Base-by-base conservation (phyloP, 2,329 filamentous ascomycete genomes). In the Fusarium sp. region DNA sequence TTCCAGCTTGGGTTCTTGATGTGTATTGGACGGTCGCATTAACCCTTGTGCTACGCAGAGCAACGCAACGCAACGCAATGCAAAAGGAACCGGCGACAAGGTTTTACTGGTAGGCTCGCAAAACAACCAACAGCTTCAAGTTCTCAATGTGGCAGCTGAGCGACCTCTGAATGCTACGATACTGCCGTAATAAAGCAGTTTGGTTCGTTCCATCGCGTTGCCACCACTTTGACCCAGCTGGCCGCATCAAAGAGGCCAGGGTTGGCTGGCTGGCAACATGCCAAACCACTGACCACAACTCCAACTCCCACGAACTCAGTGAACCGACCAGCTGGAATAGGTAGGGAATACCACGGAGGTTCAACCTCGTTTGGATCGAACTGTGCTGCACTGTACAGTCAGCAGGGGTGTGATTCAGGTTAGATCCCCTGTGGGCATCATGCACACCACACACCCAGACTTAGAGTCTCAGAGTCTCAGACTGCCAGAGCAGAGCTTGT, bases 281-380 rank as follows among this genome's bases (percentile, higher is more conserved):
- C 36, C 49, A 45, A 26, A 32, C 34, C 42, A 32, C 56, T 51
- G 30, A 19, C 32, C 38, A 56, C 34, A 62, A 34, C 50, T 32
- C 6, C 14, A 32, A 32, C 26, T 34, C 32, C 32, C 11, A 34
- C 32, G 32, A 34, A 34, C 32, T 17, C 9, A 63, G 46, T 56
- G 56, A 65, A 65, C 64, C 64, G 54, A 59, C 43, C 46, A 59
- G 32, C 50, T 67, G 65, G 64, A 67, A 67, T 56, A 63, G 59
- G 34, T 36, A 36, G 65, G 65, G 65, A 67, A 67, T 67, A 68
- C 64, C 60, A 67, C 64, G 65, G 65, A 67, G 59, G 46, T 54
- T 68, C 44, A 51, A 36, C 64, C 55, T 52, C 45, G 64, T 67
- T 57, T 32, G 60, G 60, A 46, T 28, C 51, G 46, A 26, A 65